Conservation (phyloP, 1,284 basidiomycete genomes). For the Cutaneotrichosporon cyanovorans region DNA sequence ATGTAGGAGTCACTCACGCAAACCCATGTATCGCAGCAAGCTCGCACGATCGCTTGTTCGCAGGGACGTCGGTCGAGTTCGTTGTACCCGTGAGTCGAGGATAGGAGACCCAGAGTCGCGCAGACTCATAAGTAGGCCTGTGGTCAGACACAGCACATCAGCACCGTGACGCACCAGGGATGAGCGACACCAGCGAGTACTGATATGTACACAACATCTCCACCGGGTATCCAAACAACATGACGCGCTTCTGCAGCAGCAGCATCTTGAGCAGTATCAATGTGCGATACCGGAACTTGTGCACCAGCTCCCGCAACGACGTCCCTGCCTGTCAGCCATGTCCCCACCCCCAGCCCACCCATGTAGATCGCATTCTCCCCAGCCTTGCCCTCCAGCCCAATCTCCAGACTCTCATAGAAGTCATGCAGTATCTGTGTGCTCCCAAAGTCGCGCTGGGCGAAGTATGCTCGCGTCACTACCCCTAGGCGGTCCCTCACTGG, state of each 20-base stretch:
- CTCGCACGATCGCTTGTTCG: slow-evolving; percentile 85
- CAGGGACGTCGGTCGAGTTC: slow-evolving; percentile 65
- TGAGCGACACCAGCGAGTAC: slow-evolving; percentile 81
- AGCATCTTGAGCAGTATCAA: slow-evolving; percentile 91
- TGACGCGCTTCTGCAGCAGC: slow-evolving; percentile 85
- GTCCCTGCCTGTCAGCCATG: slow-evolving; percentile 54
- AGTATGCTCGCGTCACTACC: slow-evolving; percentile 87
- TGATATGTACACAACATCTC: slow-evolving; percentile 95
- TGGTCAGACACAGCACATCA: background rate
- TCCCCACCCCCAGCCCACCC: slow-evolving; percentile 20
- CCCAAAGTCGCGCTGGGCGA: slow-evolving; percentile 80
- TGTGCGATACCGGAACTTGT: slow-evolving; percentile 87
- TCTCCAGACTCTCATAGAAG: slow-evolving; percentile 67
- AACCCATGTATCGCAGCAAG: slow-evolving; percentile 81
- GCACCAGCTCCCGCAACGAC: slow-evolving; percentile 82
- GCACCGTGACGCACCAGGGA: slow-evolving; percentile 55
- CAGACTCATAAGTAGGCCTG: slow-evolving; percentile 77
- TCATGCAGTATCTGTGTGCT: slow-evolving; percentile 75
- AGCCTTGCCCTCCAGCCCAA: slow-evolving; percentile 34
- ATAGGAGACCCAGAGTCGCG: slow-evolving; percentile 88
- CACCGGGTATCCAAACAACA: slow-evolving; percentile 96
- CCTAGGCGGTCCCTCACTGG: slow-evolving; percentile 69
- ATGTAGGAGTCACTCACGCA: slow-evolving; percentile 89
- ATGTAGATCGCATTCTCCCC: slow-evolving; percentile 44
- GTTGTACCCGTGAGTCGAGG: slow-evolving; percentile 57